Evolutionary conservation across 495 filamentous ascomycete genomes (phyloP), one percentile per base, ranked within the genome.

Genomic region (Rhypophila decipiens): DNA sequence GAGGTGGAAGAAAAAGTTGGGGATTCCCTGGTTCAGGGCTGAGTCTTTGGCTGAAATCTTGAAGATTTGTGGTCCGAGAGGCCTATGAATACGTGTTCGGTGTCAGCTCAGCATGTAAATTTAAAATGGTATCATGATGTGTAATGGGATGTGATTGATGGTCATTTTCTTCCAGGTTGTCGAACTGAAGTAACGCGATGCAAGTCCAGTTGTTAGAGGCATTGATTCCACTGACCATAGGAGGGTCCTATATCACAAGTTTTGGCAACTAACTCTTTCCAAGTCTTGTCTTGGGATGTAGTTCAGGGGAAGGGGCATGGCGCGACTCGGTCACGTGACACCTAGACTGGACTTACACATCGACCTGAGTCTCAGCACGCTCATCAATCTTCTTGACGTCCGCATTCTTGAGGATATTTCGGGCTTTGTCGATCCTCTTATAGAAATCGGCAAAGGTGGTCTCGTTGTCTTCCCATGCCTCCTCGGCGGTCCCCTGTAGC

Each of bases 1-100:
- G 23, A 77, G 38, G 58, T 84, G 80, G 64, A 85, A 84, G 50
- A 65, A 76, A 47, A 82, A 67, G 50, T 84, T 79, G 29, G 80
- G 76, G 12, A 78, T 31, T 2, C 65, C 61, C 50, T 68, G 77
- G 5, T 56, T 49, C 17, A 55, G 44, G 11, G 69, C 52, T 46
- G 75, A 50, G 7, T 51, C 47, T 40, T 42, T 50, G 39, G 38
- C 46, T 13, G 53, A 21, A 0, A 55, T 29, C 22, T 47, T 43
- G 9, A 50, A 2, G 15, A 37, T 22, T 4, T 10, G 23, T 2
- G 47, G 21, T 2, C 47, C 52, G 3, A 46, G 24, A 2, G 43
- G 46, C 24, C 52, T 55, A 15, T 44, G 17, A 17, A 5, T 11
- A 31, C 27, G n/a, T n/a, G n/a, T n/a, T n/a, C 7, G 31, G 17